Conservation (phyloP, 1,284 basidiomycete genomes). For the Porogramme epimiltina region DNA sequence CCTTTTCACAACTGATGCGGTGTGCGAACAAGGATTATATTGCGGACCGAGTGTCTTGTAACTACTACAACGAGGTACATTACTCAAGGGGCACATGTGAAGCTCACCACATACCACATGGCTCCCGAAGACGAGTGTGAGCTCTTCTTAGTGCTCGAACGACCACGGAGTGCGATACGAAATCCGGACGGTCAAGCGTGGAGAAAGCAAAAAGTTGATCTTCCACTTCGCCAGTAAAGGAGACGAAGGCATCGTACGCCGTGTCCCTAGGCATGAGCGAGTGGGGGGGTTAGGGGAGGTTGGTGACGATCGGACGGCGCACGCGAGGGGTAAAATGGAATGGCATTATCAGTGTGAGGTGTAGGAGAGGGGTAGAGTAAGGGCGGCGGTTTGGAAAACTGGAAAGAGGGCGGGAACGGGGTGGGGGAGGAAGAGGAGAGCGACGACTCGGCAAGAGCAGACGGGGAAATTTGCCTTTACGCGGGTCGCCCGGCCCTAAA, state of each 20-base stretch:
- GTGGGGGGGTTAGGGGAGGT: slow-evolving; percentile 20
- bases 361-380: not conserved
- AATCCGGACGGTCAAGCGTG: slow-evolving; percentile 32
- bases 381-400: too few species aligned
- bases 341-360: too few species aligned
- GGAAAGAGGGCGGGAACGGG: not conserved
- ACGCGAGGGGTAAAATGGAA: too few species aligned
- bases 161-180: slow-evolving; percentile 19
- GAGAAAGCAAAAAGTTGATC: slow-evolving; percentile 29
- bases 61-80: too few species aligned
- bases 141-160: slow-evolving; percentile 34
- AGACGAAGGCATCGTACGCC: slow-evolving; percentile 34
- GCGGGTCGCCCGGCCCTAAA: slow-evolving; percentile 17
- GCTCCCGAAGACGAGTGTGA: slow-evolving; percentile 10
- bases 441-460: too few species aligned
- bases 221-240: slow-evolving; percentile 37
- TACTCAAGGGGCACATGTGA: too few species aligned
- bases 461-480: not conserved
- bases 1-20: too few species aligned
- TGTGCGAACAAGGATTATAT: too few species aligned
- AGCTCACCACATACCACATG: too few species aligned
- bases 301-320: too few species aligned
- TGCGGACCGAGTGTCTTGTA: too few species aligned
- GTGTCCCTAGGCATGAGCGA: slow-evolving; percentile 36
- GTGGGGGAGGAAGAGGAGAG: too few species aligned